Percentiles rank a stretch among this genome's conserved stretches.
phyloP scores from a whole-genome alignment of 1,284 basidiomycete genomes.

The Clitocybe nebularis region DNA sequence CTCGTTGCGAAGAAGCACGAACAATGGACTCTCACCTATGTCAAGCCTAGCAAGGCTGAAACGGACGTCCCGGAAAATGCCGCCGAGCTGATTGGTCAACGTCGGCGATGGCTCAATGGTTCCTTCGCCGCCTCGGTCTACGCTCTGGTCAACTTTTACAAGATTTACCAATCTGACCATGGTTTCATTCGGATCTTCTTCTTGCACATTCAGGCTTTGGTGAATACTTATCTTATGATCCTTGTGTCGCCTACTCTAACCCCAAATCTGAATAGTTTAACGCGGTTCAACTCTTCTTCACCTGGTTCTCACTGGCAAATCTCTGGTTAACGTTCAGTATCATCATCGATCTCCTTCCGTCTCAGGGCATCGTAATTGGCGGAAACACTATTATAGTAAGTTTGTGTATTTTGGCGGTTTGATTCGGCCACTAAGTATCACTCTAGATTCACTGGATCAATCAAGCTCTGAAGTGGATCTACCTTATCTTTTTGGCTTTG shows the following conservation, averaged over 20 bases:
- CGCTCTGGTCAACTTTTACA: conserved; percentile 89
- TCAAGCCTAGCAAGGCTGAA: conserved; percentile 94
- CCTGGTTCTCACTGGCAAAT: conserved; percentile 90
- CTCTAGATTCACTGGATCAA: conserved; percentile 77
- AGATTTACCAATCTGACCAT: conserved; percentile 85
- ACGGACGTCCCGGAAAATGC: conserved; percentile 92
- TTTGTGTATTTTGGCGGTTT: neutral
- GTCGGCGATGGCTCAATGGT: conserved; percentile 94
- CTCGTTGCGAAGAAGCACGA: conserved; percentile 88
- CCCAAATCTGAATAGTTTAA: conserved; percentile 54
- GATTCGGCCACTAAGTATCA: neutral
- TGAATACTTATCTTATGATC: conserved; percentile 32
- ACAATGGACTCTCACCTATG: conserved; percentile 89
- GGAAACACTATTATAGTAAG: conserved; percentile 46
- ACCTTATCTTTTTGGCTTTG: conserved; percentile 68
- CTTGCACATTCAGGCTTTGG: conserved; percentile 89
- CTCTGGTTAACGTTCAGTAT: conserved; percentile 86
- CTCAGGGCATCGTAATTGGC: conserved; percentile 55
- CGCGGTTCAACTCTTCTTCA: conserved; percentile 75
- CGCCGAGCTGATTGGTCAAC: conserved; percentile 91
- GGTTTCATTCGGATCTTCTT: conserved; percentile 88
- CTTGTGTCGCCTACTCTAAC: neutral
- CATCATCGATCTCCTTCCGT: conserved; percentile 77
- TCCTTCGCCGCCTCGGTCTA: conserved; percentile 97
- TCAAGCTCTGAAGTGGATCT: conserved; percentile 68